Conservation (phyloP, 345 rosid genomes). For the Punica granatum region DNA sequence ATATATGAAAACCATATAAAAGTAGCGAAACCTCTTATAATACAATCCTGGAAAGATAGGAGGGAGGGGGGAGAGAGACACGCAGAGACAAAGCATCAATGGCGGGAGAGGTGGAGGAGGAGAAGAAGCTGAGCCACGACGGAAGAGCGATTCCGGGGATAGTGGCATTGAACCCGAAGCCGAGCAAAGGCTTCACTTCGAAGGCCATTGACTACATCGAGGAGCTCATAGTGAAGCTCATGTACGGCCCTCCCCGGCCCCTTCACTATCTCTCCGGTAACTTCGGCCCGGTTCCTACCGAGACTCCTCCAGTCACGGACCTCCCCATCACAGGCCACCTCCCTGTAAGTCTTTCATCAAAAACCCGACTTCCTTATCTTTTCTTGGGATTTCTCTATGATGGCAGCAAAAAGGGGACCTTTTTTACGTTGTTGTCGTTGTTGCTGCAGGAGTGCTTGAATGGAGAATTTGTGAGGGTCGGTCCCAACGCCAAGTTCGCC, state of each 20-base stretch:
- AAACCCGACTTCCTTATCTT: neutral
- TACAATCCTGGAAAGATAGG: no score
- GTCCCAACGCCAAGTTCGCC: conserved; percentile 77
- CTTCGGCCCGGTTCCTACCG: conserved; percentile 59
- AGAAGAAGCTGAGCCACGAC: conserved; percentile 6
- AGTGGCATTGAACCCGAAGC: conserved; percentile 52
- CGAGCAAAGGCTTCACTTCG: conserved; percentile 60
- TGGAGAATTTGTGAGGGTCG: conserved; percentile 86
- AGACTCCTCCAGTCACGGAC: conserved; percentile 61
- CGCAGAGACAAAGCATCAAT: no score
- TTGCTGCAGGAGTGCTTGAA: conserved; percentile 56
- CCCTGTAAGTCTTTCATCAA: conserved; percentile 42
- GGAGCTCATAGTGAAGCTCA: conserved; percentile 58
- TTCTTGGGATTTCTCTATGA: no score
- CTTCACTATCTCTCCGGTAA: conserved; percentile 82
- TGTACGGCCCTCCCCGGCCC: conserved; percentile 59
- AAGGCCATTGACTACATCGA: conserved; percentile 58
- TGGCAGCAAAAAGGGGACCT: neutral
- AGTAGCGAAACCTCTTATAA: no score
- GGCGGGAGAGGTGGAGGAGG: conserved; percentile 2
- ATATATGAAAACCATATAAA: no score
- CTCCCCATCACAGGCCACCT: conserved; percentile 70
- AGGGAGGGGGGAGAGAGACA: no score
- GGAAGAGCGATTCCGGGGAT: conserved; percentile 17
- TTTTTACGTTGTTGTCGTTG: neutral